Evolutionary conservation across 2,329 filamentous ascomycete genomes (phyloP).

Genomic region (Blumeriella jaapii): DNA sequence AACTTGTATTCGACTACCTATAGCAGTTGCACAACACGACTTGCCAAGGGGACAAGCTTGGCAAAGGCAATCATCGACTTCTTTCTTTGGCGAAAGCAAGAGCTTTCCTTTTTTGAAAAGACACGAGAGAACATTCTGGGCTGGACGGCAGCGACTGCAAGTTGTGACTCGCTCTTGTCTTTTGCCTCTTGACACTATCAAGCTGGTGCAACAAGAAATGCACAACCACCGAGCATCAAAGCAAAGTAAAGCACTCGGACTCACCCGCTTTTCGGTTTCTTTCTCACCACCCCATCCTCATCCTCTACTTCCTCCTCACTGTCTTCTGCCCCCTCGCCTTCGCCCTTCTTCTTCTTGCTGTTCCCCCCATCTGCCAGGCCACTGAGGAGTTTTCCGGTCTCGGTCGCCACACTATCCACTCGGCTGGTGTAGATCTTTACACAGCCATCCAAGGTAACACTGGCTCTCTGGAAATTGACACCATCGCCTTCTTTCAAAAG

Average conservation of each 20-base stretch:
- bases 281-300: conserved; percentile 38
- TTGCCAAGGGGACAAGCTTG: too few species aligned
- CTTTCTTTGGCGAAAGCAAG: not conserved
- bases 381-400: conserved; percentile 89
- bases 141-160: too few species aligned
- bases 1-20: too few species aligned
- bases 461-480: conserved; percentile 97
- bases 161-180: too few species aligned
- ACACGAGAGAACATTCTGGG: too few species aligned
- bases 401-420: conserved; percentile 95
- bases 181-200: not conserved
- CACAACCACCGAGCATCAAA: not conserved
- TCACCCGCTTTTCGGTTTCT: conserved; percentile 67
- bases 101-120: too few species aligned
- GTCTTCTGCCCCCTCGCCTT: conserved; percentile 54
- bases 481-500: conserved; percentile 90
- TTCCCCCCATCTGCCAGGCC: conserved; percentile 77
- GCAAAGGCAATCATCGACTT: too few species aligned
- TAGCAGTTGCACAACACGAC: too few species aligned
- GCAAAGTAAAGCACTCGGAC: conserved; percentile 11
- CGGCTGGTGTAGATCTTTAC: conserved; percentile 99
- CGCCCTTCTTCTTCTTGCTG: conserved; percentile 61
- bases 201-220: not conserved
- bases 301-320: conserved; percentile 55
- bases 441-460: conserved; percentile 92